Evolutionary conservation across 2,329 filamentous ascomycete species (phyloP).

Genomic region (Diplodia sapinea): DNA sequence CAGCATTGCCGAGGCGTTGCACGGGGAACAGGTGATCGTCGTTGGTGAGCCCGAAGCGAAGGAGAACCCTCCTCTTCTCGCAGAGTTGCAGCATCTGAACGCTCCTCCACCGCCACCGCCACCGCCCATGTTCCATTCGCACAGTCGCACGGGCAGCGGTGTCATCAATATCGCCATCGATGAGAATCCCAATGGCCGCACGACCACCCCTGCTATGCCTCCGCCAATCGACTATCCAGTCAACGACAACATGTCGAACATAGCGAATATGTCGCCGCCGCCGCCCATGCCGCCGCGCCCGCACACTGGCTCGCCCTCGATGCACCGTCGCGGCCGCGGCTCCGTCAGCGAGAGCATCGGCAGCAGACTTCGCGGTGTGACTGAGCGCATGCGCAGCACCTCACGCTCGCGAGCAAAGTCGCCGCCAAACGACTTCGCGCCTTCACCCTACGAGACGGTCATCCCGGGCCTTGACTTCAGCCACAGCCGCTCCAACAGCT

Average conservation of each 20-base stretch:
- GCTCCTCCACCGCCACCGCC: constrained; percentile 60
- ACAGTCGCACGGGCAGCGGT: constrained; percentile 41
- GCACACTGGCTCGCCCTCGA: constrained; percentile 44
- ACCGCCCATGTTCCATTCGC: constrained; percentile 42
- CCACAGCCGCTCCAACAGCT: constrained; percentile 33
- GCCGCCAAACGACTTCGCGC: constrained; percentile 46
- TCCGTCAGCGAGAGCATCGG: constrained; percentile 65
- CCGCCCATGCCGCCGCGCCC: constrained; percentile 40
- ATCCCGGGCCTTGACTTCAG: constrained; percentile 12
- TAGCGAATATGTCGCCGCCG: background rate
- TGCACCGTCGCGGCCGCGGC: constrained; percentile 60
- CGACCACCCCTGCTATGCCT: constrained; percentile 22
- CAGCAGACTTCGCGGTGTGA: constrained; percentile 55
- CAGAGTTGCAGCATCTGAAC: constrained; percentile 66
- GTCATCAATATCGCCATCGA: constrained; percentile 56
- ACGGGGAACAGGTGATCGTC: constrained; percentile 50
- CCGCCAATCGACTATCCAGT: constrained; percentile 26
- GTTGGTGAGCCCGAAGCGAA: constrained; percentile 46
- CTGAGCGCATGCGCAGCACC: constrained; percentile 64
- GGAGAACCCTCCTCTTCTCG: constrained; percentile 57
- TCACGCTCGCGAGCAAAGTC: constrained; percentile 60
- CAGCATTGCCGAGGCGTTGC: constrained; percentile 62
- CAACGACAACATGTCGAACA: background rate
- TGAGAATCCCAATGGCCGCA: constrained; percentile 41
- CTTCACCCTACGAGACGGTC: constrained; percentile 53